phyloP scores from a whole-genome alignment of 2,329 filamentous ascomycete species.

The Fonsecaea nubica region DNA sequence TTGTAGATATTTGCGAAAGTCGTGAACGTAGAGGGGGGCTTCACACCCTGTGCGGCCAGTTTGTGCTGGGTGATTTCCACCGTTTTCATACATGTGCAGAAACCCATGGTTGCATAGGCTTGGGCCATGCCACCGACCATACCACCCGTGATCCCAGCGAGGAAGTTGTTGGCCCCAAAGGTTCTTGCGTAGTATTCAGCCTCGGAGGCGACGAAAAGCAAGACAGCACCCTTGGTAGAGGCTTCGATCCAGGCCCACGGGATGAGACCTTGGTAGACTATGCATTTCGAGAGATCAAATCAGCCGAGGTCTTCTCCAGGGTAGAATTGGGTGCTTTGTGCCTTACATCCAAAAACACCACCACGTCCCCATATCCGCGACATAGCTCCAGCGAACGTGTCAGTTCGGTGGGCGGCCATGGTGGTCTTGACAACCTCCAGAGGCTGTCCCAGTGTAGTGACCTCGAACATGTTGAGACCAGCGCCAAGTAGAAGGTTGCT shows the following conservation, averaged over 20 bases:
- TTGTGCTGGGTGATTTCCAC: slow-evolving; percentile 99
- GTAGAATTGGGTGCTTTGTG: slow-evolving; percentile 21
- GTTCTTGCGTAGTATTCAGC: slow-evolving; percentile 92
- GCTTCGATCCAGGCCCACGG: slow-evolving; percentile 99
- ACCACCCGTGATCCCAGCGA: slow-evolving; percentile 86
- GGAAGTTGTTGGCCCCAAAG: slow-evolving; percentile 84
- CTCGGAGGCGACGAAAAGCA: slow-evolving; percentile 98
- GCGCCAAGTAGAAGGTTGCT: slow-evolving; percentile 95
- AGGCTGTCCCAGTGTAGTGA: slow-evolving; percentile 76
- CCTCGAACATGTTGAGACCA: slow-evolving; percentile 94
- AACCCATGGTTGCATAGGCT: slow-evolving; percentile 99
- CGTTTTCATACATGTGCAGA: slow-evolving; percentile 99
- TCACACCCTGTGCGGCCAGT: slow-evolving; percentile 79
- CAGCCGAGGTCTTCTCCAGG: slow-evolving; percentile 35
- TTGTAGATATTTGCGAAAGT: slow-evolving; percentile 98
- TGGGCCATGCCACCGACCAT: slow-evolving; percentile 95
- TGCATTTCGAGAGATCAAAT: slow-evolving; percentile 21
- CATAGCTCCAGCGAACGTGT: slow-evolving; percentile 83
- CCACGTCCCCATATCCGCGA: slow-evolving; percentile 90
- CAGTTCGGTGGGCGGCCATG: slow-evolving; percentile 95
- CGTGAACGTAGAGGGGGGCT: slow-evolving; percentile 86
- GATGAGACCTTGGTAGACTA: slow-evolving; percentile 99
- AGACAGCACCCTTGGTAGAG: slow-evolving; percentile 97
- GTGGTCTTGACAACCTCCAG: slow-evolving; percentile 99
- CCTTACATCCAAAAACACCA: slow-evolving; percentile 91